Conservation (phyloP, 2,329 filamentous ascomycete genomes). For the Fusarium tricinctum region DNA sequence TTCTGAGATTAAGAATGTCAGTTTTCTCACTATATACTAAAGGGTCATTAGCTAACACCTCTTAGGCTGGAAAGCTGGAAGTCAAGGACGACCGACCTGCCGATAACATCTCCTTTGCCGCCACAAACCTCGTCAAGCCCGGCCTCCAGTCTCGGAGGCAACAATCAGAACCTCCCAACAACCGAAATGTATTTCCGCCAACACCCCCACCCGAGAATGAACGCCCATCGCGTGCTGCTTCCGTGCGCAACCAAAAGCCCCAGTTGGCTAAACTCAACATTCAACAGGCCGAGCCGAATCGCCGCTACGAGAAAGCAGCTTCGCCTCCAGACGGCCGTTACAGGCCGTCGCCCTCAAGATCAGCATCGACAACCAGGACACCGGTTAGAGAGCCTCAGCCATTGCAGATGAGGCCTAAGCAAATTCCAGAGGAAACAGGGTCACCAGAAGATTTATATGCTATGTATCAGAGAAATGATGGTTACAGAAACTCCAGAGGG, state of each 20-base stretch:
- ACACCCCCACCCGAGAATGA: conserved; percentile 96
- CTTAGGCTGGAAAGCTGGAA: conserved; percentile 64
- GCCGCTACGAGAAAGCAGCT: conserved; percentile 68
- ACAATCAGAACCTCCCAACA: conserved; percentile 85
- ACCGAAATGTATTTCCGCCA: conserved; percentile 91
- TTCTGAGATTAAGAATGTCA: conserved; percentile 81
- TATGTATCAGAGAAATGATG: conserved; percentile 65
- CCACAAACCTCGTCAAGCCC: conserved; percentile 92
- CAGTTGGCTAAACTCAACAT: conserved; percentile 75
- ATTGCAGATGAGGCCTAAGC: conserved; percentile 50
- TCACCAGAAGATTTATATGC: conserved; percentile 78
- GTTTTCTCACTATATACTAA: conserved; percentile 45
- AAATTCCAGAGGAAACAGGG: conserved; percentile 68
- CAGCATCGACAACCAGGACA: conserved; percentile 62
- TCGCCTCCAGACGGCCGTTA: conserved; percentile 59
- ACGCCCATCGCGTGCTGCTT: conserved; percentile 71
- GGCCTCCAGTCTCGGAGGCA: conserved; percentile 84
- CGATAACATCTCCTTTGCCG: conserved; percentile 91
- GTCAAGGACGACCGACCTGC: conserved; percentile 83
- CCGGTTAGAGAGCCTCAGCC: conserved; percentile 56
- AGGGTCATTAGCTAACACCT: conserved; percentile 29
- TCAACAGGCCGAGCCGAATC: conserved; percentile 64
- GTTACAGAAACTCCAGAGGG: conserved; percentile 53
- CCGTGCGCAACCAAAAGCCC: conserved; percentile 73
- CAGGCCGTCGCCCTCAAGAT: conserved; percentile 55